Evolutionary conservation across 495 filamentous ascomycete genomes (phyloP), one percentile per base, ranked within the genome.

Genomic region (Gamarada debralockiae): DNA sequence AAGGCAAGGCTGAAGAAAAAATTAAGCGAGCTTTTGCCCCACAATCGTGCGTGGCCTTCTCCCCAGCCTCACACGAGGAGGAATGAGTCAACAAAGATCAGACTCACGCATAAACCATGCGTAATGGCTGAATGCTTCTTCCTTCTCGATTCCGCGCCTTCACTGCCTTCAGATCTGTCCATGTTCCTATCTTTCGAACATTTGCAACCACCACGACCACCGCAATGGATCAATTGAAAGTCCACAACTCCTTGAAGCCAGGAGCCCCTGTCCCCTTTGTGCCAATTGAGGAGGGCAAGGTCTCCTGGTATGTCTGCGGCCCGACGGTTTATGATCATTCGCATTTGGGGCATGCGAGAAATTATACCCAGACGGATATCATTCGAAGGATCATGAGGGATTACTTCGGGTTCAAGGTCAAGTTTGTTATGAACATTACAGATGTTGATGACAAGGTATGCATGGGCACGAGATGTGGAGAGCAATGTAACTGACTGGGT

Each of bases 381-480:
- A 83, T 97, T 54, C 81, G 92, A 33, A 79, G 93, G 60, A 89
- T 97, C 57, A 71, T 97, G 70, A 68, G 74, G 56, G 84, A 95
- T 64, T 92, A 95, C 69, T 96, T 96, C 65, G 80, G 81, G 39
- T 96, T 84, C 66, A 75, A 91, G 27, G 82, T 97, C 50, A 79
- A 85, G 38, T 96, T 96, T 75, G 90, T 97, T 41, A 92, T 95
- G 86, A 98, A 98, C 68, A 88, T 95, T 59, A 96, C 92, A 3
- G 89, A 96, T 71, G 80, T 96, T 1, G 90, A 96, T 65, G 90
- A 96, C 71, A 97, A 95, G 81, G 61, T 56, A 23, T 10, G 46
- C 27, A 29, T 9, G 6, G n/a, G 18, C n/a, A 14, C 12, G n/a
- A 27, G 21, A 21, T 9, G 21, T 17, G 22, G n/a, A 18, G 9